Percentiles rank a stretch among this genome's conserved stretches.
Conservation (phyloP, 257 asterid species). For the Fraxinus quadrangulata region DNA sequence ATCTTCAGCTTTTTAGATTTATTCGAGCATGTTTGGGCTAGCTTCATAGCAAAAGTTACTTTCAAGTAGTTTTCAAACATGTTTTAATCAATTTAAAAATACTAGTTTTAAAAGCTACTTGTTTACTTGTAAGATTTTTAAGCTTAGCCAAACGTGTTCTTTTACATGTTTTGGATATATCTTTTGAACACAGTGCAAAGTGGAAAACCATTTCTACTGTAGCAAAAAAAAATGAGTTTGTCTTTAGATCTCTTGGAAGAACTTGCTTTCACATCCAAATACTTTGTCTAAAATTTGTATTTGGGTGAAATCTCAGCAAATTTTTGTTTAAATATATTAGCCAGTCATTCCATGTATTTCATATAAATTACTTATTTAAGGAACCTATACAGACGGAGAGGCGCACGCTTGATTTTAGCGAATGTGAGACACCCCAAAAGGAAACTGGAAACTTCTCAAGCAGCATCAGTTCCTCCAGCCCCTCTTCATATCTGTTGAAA, state of each 20-base stretch:
- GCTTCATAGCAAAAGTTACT: neutral
- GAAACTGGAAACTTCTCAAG: constrained; percentile 43
- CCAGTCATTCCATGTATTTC: neutral
- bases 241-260: neutral
- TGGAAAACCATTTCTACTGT: neutral
- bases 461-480: constrained; percentile 49
- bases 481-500: constrained; percentile 78
- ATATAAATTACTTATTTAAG: neutral
- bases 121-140: neutral
- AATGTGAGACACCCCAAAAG: constrained; percentile 76
- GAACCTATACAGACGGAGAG: constrained; percentile 60
- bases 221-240: neutral
- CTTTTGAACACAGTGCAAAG: neutral
- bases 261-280: neutral
- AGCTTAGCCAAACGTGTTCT: neutral
- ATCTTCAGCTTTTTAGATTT: neutral
- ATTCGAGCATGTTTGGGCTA: neutral
- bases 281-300: neutral
- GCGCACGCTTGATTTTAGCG: constrained; percentile 81
- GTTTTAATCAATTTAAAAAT: neutral
- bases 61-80: neutral
- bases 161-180: neutral
- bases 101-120: neutral
- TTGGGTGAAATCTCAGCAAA: neutral
- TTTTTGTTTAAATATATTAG: neutral